phyloP scores from a whole-genome alignment of 306 rosid species.

The Adenanthera pavonina region DNA sequence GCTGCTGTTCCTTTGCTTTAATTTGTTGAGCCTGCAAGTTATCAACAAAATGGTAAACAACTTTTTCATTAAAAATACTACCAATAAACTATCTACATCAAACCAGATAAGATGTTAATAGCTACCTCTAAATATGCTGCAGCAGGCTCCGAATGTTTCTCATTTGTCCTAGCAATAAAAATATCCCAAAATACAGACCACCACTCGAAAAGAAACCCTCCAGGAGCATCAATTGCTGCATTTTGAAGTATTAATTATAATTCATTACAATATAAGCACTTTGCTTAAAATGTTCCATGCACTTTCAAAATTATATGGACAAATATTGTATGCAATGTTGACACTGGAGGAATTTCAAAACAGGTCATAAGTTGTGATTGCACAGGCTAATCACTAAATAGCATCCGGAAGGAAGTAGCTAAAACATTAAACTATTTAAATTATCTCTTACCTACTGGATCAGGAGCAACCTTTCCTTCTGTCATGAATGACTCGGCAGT shows the following conservation, averaged over 20 bases:
- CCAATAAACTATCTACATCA: slow-evolving; percentile 18
- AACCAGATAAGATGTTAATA: slow-evolving; percentile 16
- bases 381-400: slow-evolving; percentile 16
- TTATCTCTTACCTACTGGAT: slow-evolving; percentile 83
- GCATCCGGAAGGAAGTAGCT: background rate
- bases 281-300: background rate
- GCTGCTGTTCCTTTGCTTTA: slow-evolving; percentile 84
- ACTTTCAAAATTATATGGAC: background rate
- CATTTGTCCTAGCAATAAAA: slow-evolving; percentile 88
- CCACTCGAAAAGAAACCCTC: slow-evolving; percentile 96
- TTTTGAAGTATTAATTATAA: slow-evolving; percentile 34
- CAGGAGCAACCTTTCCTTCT: slow-evolving; percentile 95
- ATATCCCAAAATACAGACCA: slow-evolving; percentile 99
- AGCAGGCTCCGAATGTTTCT: slow-evolving; percentile 93
- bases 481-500: slow-evolving; percentile 95
- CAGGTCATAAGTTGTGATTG: slow-evolving; percentile 6
- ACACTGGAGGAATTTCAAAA: slow-evolving; percentile 32
- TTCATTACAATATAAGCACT: background rate
- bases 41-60: slow-evolving; percentile 18
- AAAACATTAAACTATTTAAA: slow-evolving; percentile 12
- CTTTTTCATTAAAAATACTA: slow-evolving; percentile 15
- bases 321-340: slow-evolving; percentile 7
- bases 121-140: slow-evolving; percentile 87
- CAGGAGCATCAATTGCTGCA: slow-evolving; percentile 99
- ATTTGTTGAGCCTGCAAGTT: slow-evolving; percentile 71